These are phyloP conservation scores for Ramichloridium luteum DNA, from an alignment of 2,329 filamentous ascomycete genomes.

Conservation along the genomic window DNA sequence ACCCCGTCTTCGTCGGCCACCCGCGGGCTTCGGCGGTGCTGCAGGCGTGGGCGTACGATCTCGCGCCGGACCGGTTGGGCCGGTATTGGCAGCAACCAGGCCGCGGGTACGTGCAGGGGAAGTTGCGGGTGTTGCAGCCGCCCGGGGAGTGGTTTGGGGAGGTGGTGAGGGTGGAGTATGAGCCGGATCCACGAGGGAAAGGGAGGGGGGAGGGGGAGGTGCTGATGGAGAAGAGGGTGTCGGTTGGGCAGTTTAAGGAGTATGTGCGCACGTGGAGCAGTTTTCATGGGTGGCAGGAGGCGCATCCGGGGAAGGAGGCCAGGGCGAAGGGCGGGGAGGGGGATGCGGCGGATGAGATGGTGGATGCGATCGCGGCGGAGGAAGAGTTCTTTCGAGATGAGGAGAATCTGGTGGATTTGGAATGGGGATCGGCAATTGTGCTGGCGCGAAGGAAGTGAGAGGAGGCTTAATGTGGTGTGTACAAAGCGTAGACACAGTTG, in stretches of 20 bases:
- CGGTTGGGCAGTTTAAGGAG: constrained; percentile 46
- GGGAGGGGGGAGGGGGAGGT: constrained; percentile 30
- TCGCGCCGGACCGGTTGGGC: constrained; percentile 39
- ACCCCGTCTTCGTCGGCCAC: constrained; percentile 46
- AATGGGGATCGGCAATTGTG: constrained; percentile 51
- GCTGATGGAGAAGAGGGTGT: constrained; percentile 44
- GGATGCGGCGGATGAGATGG: constrained; percentile 51
- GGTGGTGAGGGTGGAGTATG: constrained; percentile 44
- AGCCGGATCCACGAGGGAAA: constrained; percentile 37
- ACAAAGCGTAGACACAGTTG: no score
- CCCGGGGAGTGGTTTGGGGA: constrained; percentile 42
- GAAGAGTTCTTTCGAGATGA: constrained; percentile 42
- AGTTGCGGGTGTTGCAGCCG: constrained; percentile 41
- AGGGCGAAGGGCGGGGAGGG: constrained; percentile 44
- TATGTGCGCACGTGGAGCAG: constrained; percentile 51
- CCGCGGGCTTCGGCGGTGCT: constrained; percentile 42
- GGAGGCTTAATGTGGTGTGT: no score
- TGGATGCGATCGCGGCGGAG: constrained; percentile 44
- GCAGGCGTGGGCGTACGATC: constrained; percentile 43
- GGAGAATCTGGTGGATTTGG: constrained; percentile 40
- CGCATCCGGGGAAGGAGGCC: constrained; percentile 39
- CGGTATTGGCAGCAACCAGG: constrained; percentile 52
- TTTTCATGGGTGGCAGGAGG: constrained; percentile 47
- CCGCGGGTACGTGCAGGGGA: constrained; percentile 41
- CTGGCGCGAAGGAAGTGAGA: constrained; percentile 45